A percentile compares a stretch with the other conserved stretches of the same genome.
Evolutionary conservation across 495 filamentous ascomycete genomes (phyloP).

Genomic region (Annulohypoxylon bovei): DNA sequence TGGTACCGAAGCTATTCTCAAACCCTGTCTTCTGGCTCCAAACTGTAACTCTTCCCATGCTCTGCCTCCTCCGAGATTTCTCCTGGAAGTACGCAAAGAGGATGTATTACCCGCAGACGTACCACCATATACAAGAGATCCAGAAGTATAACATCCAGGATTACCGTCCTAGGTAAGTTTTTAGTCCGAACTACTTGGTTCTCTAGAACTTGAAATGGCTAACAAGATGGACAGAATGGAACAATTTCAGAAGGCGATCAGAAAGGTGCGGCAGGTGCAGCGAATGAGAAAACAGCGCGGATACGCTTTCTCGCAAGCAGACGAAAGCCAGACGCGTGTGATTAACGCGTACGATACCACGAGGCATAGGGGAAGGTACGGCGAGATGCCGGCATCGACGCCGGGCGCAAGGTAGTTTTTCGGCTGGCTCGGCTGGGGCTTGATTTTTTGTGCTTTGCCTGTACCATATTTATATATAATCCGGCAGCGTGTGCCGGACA

Average conservation of each 20-base stretch:
- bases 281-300: constrained; percentile 99
- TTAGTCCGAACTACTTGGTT: background rate
- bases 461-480: constrained; percentile 31
- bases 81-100: constrained; percentile 87
- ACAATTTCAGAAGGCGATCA: constrained; percentile 99
- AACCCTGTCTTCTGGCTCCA: constrained; percentile 92
- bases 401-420: constrained; percentile 29
- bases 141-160: constrained; percentile 99
- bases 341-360: constrained; percentile 98
- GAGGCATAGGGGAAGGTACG: constrained; percentile 86
- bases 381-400: constrained; percentile 88
- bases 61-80: constrained; percentile 92
- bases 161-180: constrained; percentile 82
- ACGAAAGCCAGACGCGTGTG: constrained; percentile 92
- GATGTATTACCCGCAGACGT: constrained; percentile 95
- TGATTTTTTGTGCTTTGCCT: constrained; percentile 4
- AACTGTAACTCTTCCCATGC: constrained; percentile 76
- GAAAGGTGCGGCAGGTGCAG: constrained; percentile 98
- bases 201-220: constrained; percentile 10
- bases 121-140: constrained; percentile 99
- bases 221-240: constrained; percentile 76
- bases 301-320: constrained; percentile 97
- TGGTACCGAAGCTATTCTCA: constrained; percentile 80
- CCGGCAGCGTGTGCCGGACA: background rate
- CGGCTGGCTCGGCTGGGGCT: constrained; percentile 4